phyloP scores from a whole-genome alignment of 2,329 filamentous ascomycete genomes.

The Lecanicillium sp. region DNA sequence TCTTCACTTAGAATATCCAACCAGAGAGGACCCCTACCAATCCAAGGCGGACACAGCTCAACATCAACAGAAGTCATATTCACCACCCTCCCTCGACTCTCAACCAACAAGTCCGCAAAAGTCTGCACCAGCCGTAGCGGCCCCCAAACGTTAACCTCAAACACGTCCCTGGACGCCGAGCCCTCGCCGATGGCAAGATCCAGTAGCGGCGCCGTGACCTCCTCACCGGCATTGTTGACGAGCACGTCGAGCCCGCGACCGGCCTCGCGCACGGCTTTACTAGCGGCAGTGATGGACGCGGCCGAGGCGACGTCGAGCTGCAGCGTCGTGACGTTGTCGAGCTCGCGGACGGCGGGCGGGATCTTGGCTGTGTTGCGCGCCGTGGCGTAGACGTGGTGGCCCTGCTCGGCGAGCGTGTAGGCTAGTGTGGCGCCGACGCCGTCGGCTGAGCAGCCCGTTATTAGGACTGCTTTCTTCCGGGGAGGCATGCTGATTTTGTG shows the following conservation, averaged over 20 bases:
- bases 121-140: slow-evolving; percentile 25
- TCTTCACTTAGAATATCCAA: background rate
- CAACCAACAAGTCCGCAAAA: slow-evolving; percentile 20
- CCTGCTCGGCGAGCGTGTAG: slow-evolving; percentile 12
- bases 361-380: slow-evolving; percentile 19
- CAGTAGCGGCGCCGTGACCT: slow-evolving; percentile 18
- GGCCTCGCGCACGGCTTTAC: slow-evolving; percentile 10
- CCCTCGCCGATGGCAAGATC: slow-evolving; percentile 20
- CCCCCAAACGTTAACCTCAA: slow-evolving; percentile 36
- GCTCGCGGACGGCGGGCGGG: slow-evolving; percentile 10
- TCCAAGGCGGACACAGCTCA: slow-evolving; percentile 4
- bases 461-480: slow-evolving; percentile 3
- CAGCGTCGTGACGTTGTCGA: slow-evolving; percentile 18
- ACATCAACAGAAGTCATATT: slow-evolving; percentile 9
- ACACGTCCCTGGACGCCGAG: slow-evolving; percentile 22
- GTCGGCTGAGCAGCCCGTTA: slow-evolving; percentile 11
- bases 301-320: slow-evolving; percentile 23
- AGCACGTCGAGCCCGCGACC: slow-evolving; percentile 13
- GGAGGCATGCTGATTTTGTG: slow-evolving; percentile 1
- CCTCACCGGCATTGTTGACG: slow-evolving; percentile 16
- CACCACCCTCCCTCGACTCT: slow-evolving; percentile 18
- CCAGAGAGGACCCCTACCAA: background rate
- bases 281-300: slow-evolving; percentile 17
- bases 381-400: slow-evolving; percentile 25
- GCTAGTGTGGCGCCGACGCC: slow-evolving; percentile 21